Conservation (phyloP, 1,139 yeast genomes). For the Zygosaccharomyces pseudobailii region DNA sequence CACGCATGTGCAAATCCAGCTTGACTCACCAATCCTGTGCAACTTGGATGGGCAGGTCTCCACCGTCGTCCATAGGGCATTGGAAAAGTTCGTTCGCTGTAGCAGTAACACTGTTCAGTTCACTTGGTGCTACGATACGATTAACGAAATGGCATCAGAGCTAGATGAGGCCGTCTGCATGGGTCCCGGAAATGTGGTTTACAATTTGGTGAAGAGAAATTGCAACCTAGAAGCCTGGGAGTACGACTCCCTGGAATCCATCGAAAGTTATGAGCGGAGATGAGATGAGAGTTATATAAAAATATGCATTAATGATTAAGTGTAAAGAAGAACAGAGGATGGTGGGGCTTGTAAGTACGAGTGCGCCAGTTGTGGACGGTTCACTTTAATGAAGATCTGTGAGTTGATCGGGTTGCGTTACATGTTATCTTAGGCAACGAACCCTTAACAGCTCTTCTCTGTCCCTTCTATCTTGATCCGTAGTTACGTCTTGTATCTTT, state of each 20-base stretch:
- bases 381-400: no score
- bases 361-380: no score
- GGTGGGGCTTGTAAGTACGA: no score
- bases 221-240: conserved; percentile 21
- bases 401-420: no score
- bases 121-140: conserved; percentile 30
- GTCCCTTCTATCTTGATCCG: no score
- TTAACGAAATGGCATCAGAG: conserved; percentile 16
- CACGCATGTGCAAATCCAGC: conserved; percentile 20
- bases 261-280: conserved; percentile 10
- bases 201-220: conserved; percentile 28
- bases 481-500: no score
- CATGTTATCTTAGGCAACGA: no score
- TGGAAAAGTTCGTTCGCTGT: conserved; percentile 33
- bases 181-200: conserved; percentile 32
- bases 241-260: conserved; percentile 26
- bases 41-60: conserved; percentile 31
- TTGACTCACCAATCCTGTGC: conserved; percentile 30
- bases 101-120: conserved; percentile 33
- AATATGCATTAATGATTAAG: not conserved
- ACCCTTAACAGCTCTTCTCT: no score
- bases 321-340: not conserved
- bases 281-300: not conserved
- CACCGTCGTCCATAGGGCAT: conserved; percentile 26
- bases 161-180: conserved; percentile 24